A percentile compares a stretch with the other conserved stretches of the same genome.
Conservation (phyloP, 345 rosid genomes). For the Lenwebbia sp. region DNA sequence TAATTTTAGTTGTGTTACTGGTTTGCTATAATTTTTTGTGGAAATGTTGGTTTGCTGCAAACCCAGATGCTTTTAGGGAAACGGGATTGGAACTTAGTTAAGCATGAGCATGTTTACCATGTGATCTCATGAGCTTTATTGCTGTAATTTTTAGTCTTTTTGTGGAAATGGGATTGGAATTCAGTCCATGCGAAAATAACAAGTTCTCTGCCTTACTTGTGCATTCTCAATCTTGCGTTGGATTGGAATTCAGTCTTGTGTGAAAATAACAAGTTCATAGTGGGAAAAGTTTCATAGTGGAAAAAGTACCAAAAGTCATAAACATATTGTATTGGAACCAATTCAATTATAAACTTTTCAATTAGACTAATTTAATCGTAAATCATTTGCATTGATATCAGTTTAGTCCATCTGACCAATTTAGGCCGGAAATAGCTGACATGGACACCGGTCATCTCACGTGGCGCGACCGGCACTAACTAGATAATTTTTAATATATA, state of each 20-base stretch:
- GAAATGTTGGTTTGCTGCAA: neutral
- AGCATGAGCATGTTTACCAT: neutral
- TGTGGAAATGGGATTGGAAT: neutral
- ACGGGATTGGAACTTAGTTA: neutral
- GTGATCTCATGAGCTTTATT: neutral
- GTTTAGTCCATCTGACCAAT: too few species aligned
- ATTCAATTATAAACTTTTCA: too few species aligned
- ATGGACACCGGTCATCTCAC: too few species aligned
- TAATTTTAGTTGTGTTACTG: neutral
- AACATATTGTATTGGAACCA: too few species aligned
- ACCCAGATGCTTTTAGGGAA: neutral
- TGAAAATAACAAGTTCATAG: too few species aligned
- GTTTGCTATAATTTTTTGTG: neutral
- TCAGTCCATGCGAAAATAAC: neutral
- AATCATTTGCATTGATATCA: too few species aligned
- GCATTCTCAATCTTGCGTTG: neutral
- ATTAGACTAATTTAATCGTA: too few species aligned
- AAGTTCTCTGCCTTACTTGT: neutral
- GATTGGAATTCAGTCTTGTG: neutral
- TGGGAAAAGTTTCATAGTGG: too few species aligned
- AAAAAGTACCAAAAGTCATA: too few species aligned
- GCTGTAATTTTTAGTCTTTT: neutral
- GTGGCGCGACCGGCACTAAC: too few species aligned
- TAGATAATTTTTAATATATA: too few species aligned
- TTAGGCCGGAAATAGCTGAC: too few species aligned